Evolutionary conservation across 805 yeast genomes (phyloP).

Genomic region (Candida dajiaensis): DNA sequence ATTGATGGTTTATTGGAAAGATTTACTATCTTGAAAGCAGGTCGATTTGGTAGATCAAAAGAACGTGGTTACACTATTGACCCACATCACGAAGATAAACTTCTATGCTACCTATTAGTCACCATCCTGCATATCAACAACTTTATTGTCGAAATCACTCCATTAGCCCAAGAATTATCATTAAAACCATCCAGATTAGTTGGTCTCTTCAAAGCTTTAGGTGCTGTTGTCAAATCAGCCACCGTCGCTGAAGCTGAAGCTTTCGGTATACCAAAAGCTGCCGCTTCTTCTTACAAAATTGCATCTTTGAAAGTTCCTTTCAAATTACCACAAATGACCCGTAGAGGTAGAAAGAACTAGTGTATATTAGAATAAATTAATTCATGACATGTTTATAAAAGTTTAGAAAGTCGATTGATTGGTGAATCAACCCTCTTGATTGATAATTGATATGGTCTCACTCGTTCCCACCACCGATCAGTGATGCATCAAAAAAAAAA

Average conservation of each 20-base stretch:
- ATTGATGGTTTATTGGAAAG: conserved; percentile 66
- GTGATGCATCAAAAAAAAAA: too few species aligned
- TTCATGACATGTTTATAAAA: not conserved
- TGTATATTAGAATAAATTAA: not conserved
- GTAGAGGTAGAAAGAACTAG: conserved; percentile 45
- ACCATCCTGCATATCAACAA: conserved; percentile 70
- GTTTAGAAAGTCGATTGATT: too few species aligned
- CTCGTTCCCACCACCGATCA: not conserved
- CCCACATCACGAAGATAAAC: conserved; percentile 82
- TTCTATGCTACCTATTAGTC: conserved; percentile 73
- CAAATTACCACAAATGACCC: conserved; percentile 75
- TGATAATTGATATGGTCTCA: too few species aligned
- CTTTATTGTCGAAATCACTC: conserved; percentile 68
- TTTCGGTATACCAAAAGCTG: conserved; percentile 55
- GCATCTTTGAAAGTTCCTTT: conserved; percentile 87
- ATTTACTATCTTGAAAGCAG: conserved; percentile 62
- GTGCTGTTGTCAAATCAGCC: conserved; percentile 71
- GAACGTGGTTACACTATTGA: conserved; percentile 76
- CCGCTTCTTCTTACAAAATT: conserved; percentile 62
- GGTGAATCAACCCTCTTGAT: too few species aligned
- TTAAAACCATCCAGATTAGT: conserved; percentile 69
- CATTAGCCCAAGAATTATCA: conserved; percentile 79
- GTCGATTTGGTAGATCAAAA: conserved; percentile 66
- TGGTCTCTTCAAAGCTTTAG: conserved; percentile 70
- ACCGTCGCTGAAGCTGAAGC: conserved; percentile 73